These are phyloP conservation scores for Globisporangium abappressorium DNA, from an alignment of 352 stramenopile genomes.

Conservation along the genomic window DNA sequence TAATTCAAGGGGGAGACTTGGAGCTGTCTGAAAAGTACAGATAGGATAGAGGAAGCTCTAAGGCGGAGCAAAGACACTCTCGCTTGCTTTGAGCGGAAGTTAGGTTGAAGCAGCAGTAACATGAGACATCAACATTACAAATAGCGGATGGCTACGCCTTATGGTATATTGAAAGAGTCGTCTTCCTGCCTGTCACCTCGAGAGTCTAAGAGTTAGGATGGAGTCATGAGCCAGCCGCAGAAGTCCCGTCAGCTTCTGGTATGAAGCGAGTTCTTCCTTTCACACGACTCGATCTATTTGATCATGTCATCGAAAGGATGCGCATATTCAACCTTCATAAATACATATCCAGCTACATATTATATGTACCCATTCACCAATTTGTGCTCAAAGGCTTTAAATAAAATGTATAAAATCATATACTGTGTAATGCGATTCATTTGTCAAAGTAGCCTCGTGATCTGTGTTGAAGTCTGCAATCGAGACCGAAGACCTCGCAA, in stretches of 20 bases:
- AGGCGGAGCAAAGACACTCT: no score
- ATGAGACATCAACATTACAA: not conserved
- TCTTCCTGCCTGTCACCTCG: no score
- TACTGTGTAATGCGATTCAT: not conserved
- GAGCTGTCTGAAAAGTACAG: no score
- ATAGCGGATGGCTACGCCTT: not conserved
- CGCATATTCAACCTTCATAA: not conserved
- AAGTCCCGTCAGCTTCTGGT: no score
- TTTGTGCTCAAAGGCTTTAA: not conserved
- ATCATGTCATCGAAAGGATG: not conserved
- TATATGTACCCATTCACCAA: not conserved
- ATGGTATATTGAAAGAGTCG: no score
- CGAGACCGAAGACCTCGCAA: not conserved
- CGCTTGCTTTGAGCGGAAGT: no score
- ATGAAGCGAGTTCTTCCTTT: not conserved
- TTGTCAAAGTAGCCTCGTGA: not conserved
- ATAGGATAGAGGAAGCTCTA: no score
- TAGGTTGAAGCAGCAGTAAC: not conserved
- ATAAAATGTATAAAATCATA: not conserved
- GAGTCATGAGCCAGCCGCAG: no score
- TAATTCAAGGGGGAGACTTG: no score
- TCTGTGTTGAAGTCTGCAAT: constrained; percentile 7
- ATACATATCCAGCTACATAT: not conserved
- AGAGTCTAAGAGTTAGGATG: no score
- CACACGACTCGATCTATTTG: not conserved